Evolutionary conservation across 2,329 filamentous ascomycete species (phyloP), one percentile per base, ranked within the genome.

Genomic region (Nigrospora oryzae): DNA sequence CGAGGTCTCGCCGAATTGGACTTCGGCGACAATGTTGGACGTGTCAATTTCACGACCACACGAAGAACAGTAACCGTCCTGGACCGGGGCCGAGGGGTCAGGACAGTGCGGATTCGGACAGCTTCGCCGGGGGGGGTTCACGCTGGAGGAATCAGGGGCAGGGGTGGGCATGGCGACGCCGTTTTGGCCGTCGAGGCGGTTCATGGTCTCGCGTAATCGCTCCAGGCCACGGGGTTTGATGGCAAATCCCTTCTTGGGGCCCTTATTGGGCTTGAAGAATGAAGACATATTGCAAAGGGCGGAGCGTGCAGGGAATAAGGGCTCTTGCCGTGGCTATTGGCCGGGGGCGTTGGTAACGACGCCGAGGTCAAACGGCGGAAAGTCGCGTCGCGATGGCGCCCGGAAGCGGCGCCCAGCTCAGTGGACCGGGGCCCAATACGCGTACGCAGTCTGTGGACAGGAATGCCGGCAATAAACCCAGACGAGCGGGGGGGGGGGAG

Each of bases 21-120:
- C 80, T 63, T 98, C 93, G 40, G 89, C 80, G 47, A 96, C 90
- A 50, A 97, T 95, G 58, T 94, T 89, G 60, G 81, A 83, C 59
- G 94, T 86, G 54, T 86, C 84, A 45, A 91, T 79, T 53, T 95
- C 81, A 48, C 81, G 83, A 74, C 89, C 91, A 64, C 93, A 97
- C 39, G 80, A 84, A 49, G 82, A 79, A 66, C 93, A 97, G 53
- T 87, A 77, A 34, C 80, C 80, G 53, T 83, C 79, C 43, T 77
- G 69, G 41, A 84, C 48, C 6, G 57, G 56, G 7, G 60, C 74
- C 45, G 80, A 74, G 14, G 79, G 77, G 43, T 75, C 75, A n/a
- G 70, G 68, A 60, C 80, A 84, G 40, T 68, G 65, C 48, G 77
- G 74, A 58, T 82, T 83, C 12, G 75, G 75, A 60, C 78, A 83